Evolutionary conservation across 768 basidiomycete genomes (phyloP), one percentile per base, ranked within the genome.

Genomic region (Trametes cingulata): DNA sequence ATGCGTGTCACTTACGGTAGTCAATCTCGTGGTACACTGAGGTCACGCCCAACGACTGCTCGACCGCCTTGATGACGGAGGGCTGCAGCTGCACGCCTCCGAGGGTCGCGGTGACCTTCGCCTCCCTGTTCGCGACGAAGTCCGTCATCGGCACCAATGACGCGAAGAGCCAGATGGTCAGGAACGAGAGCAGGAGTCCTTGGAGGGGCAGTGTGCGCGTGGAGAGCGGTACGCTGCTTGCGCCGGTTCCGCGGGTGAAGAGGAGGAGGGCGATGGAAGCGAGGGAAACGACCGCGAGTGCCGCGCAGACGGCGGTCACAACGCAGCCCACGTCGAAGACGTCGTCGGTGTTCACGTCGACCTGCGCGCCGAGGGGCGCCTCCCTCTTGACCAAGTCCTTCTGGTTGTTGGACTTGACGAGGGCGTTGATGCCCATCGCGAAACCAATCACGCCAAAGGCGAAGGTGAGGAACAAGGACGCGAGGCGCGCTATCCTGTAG

Each of bases 161-260:
- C 29, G 75, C 80, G 52, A 87, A 74, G 41, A 86, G 72, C 79
- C 79, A 82, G 10, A 74, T 20, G 25, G 75, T 67, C 65, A 77
- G 73, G 66, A 83, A 78, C 36, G 72, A 69, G 60, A 83, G 73
- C 19, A 74, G n/a, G 59, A 54, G 14, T 69, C 63, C 74, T 65
- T 79, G 77, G n/a, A 74, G 19, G 37, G 64, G 68, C 51, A 78
- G 69, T 13, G 71, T 65, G 51, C 74, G 72, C 6, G 71, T 49
- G 66, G 56, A 62, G 53, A 61, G 22, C 56, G 60, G 51, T 56
- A 63, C 27, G 61, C 52, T 39, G 24, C 55, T 13, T 15, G 37
- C 42, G 42, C 48, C 53, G 35, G 52, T 37, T 36, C 57, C 53
- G 57, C 69, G 68, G 63, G 71, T 50, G 61, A 69, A 69, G 50